A percentile compares a stretch with the other conserved stretches of the same genome.
Evolutionary conservation across 768 basidiomycete genomes (phyloP).

Genomic region (Pisolithus orientalis): DNA sequence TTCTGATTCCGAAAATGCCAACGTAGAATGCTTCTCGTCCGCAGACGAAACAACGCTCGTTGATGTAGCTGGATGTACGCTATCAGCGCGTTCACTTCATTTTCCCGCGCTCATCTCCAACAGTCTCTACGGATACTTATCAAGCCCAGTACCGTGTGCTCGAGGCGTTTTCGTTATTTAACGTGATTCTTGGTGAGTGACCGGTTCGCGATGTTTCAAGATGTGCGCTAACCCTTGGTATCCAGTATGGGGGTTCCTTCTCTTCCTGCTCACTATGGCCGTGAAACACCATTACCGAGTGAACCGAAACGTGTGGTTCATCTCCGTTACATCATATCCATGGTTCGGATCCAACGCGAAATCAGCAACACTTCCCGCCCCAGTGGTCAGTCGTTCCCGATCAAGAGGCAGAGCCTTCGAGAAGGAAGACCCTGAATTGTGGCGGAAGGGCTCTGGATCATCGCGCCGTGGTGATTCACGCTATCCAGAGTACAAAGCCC

Average conservation of each 20-base stretch:
- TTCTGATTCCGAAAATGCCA: constrained; percentile 72
- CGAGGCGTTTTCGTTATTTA: constrained; percentile 75
- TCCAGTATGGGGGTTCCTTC: constrained; percentile 42
- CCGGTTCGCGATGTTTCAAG: neutral
- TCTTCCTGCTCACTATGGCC: constrained; percentile 39
- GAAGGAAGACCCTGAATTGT: constrained; percentile 22
- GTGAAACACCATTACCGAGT: constrained; percentile 38
- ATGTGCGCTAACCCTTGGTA: constrained; percentile 15
- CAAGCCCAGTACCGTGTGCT: constrained; percentile 86
- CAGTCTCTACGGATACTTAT: constrained; percentile 80
- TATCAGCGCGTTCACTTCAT: constrained; percentile 2
- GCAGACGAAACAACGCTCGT: constrained; percentile 45
- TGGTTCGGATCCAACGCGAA: constrained; percentile 52
- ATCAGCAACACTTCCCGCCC: constrained; percentile 36
- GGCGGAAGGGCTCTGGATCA: constrained; percentile 7
- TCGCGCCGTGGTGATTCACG: constrained; percentile 17
- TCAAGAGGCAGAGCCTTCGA: constrained; percentile 30
- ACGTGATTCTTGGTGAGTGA: constrained; percentile 59
- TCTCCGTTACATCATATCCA: constrained; percentile 62
- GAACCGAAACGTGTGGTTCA: constrained; percentile 55
- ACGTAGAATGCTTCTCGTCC: constrained; percentile 76
- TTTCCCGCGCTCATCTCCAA: constrained; percentile 3
- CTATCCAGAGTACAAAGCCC: constrained; percentile 15
- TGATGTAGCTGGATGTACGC: constrained; percentile 62
- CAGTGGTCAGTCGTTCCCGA: constrained; percentile 31